Evolutionary conservation across 768 basidiomycete genomes (phyloP).

Genomic region (Dendrothele bispora): DNA sequence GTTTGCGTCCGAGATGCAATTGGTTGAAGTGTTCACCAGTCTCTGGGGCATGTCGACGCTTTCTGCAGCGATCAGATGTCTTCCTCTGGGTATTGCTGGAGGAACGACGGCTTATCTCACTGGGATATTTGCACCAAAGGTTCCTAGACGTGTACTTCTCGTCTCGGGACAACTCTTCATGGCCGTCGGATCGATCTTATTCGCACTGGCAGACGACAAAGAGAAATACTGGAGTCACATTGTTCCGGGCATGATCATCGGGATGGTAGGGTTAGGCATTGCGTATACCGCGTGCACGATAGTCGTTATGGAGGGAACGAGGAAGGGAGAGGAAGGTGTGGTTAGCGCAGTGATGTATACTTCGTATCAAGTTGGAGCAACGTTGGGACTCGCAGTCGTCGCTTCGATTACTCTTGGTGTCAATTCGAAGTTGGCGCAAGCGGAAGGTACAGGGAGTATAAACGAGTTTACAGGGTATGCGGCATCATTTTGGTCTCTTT

Average conservation of each 20-base stretch:
- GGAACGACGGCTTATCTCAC: constrained; percentile 6
- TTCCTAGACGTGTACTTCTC: constrained; percentile 23
- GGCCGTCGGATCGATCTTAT: constrained; percentile 34
- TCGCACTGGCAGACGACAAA: constrained; percentile 38
- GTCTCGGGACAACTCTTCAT: constrained; percentile 36
- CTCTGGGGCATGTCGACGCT: constrained; percentile 8
- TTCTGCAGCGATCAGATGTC: constrained; percentile 5
- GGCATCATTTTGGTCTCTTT: background rate
- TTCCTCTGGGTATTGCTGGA: constrained; percentile 4
- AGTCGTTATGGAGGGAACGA: constrained; percentile 4
- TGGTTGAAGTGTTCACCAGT: constrained; percentile 27
- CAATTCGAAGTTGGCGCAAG: background rate
- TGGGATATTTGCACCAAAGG: constrained; percentile 1
- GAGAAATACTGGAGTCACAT: constrained; percentile 41
- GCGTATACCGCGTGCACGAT: constrained; percentile 26
- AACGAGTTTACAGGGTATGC: background rate
- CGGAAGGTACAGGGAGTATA: background rate
- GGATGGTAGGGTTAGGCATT: constrained; percentile 41
- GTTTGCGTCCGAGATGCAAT: constrained; percentile 33
- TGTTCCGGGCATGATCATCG: constrained; percentile 48
- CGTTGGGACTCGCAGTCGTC: constrained; percentile 6
- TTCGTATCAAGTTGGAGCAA: constrained; percentile 7
- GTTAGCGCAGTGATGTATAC: constrained; percentile 9
- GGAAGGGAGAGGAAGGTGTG: constrained; percentile 6
- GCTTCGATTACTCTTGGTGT: constrained; percentile 1